Evolutionary conservation across 371 early-diverging fungal species (phyloP).

Genomic region (Umbelopsis sp.): DNA sequence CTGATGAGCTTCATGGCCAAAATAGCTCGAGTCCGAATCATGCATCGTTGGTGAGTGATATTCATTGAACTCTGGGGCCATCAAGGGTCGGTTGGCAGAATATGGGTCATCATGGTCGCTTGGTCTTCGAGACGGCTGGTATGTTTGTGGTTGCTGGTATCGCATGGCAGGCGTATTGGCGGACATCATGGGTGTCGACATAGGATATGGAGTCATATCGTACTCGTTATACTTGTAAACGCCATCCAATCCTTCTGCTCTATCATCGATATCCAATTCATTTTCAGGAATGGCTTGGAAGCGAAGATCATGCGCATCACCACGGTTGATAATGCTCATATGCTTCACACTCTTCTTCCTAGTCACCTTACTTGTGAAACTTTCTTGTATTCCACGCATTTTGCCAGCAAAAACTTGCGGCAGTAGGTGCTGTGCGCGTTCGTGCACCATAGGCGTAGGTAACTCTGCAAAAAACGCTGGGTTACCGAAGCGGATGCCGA

Average conservation of each 20-base stretch:
- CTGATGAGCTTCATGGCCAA: background rate
- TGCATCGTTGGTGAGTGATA: background rate
- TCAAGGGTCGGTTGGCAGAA: conserved; percentile 24
- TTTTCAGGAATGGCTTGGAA: conserved; percentile 39
- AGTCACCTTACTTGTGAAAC: conserved; percentile 28
- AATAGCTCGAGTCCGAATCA: conserved; percentile 9
- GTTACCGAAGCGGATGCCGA: conserved; percentile 58
- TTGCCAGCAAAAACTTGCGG: conserved; percentile 45
- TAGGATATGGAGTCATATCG: conserved; percentile 23
- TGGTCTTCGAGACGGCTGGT: background rate
- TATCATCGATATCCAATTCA: conserved; percentile 43
- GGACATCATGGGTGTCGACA: conserved; percentile 13
- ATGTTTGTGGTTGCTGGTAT: background rate
- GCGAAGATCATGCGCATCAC: conserved; percentile 29
- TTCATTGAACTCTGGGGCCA: conserved; percentile 10
- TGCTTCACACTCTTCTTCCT: conserved; percentile 39
- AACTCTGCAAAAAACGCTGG: conserved; percentile 57
- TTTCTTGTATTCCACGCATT: conserved; percentile 14
- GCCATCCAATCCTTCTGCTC: conserved; percentile 39
- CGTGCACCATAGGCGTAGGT: conserved; percentile 62
- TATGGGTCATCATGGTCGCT: conserved; percentile 12
- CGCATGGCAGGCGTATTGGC: conserved; percentile 8
- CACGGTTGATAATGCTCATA: conserved; percentile 30
- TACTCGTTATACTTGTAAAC: conserved; percentile 43
- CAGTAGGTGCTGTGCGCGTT: conserved; percentile 55